Percentiles rank a stretch among this genome's conserved stretches.
phyloP scores from a whole-genome alignment of 352 stramenopile species.

The Pythium myriotylum region DNA sequence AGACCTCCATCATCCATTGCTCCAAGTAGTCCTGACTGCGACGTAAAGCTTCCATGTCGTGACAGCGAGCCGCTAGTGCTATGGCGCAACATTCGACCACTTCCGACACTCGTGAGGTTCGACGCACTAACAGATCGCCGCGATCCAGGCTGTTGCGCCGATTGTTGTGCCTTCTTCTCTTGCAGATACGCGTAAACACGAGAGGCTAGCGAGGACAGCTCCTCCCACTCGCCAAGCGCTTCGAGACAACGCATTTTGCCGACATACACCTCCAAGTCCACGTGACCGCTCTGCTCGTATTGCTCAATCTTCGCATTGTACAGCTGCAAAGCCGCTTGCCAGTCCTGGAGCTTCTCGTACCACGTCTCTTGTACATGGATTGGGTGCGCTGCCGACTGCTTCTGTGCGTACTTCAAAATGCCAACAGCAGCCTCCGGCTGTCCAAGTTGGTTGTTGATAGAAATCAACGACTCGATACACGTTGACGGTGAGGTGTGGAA shows the following conservation, averaged over 20 bases:
- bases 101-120: conserved; percentile 1
- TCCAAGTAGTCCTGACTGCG: conserved; percentile 4
- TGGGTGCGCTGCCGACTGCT: conserved; percentile 73
- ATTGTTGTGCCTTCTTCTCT: conserved; percentile 19
- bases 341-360: conserved; percentile 98
- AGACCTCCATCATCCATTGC: conserved; percentile 11
- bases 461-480: conserved; percentile 98
- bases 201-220: conserved; percentile 45
- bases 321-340: conserved; percentile 96
- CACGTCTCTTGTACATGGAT: conserved; percentile 95
- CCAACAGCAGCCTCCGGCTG: conserved; percentile 96
- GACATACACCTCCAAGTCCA: conserved; percentile 94
- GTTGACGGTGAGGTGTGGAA: conserved; percentile 91
- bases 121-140: conserved; percentile 16
- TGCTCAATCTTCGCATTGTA: conserved; percentile 91
- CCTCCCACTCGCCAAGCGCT: conserved; percentile 95
- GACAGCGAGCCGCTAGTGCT: conserved; percentile 25
- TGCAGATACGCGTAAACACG: conserved; percentile 20
- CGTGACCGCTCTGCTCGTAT: conserved; percentile 15
- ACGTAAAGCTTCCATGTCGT: conserved; percentile 27
- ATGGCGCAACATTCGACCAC: conserved; percentile 7
- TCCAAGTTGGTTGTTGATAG: conserved; percentile 98
- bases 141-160: background rate
- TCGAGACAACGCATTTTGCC: conserved; percentile 99
- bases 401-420: conserved; percentile 94